These are phyloP conservation scores for Calendula officinalis DNA, from an alignment of 129 eudicot genomes.

Conservation along the genomic window DNA sequence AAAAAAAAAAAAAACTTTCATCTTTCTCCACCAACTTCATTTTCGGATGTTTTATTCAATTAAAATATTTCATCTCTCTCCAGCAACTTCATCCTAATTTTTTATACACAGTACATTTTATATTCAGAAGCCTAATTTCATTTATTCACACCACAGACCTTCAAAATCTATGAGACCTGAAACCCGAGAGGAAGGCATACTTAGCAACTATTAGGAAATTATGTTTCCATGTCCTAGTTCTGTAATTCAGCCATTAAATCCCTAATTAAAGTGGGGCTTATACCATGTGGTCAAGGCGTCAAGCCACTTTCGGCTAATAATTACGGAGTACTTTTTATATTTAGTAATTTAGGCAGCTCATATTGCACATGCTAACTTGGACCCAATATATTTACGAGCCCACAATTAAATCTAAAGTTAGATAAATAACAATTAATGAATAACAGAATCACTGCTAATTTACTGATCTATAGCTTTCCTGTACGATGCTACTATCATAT, in stretches of 20 bases:
- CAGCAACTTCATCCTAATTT: too few relatives aligned
- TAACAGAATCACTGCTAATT: background rate
- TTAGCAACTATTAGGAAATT: background rate
- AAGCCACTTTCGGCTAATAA: constrained; percentile 18
- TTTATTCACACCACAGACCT: too few relatives aligned
- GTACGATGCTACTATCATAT: constrained; percentile 1
- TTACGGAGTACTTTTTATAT: background rate
- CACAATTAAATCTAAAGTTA: background rate
- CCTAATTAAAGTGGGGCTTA: constrained; percentile 4
- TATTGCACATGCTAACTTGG: constrained; percentile 22
- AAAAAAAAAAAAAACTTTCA: too few relatives aligned
- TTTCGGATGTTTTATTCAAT: too few relatives aligned
- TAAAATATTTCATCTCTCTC: too few relatives aligned
- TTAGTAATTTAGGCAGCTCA: constrained; percentile 9
- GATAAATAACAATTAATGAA: background rate
- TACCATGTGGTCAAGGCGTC: constrained; percentile 4
- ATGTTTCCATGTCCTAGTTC: background rate
- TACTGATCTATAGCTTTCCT: background rate
- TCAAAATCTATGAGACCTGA: too few relatives aligned
- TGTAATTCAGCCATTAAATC: too few relatives aligned
- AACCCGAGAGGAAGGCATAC: too few relatives aligned
- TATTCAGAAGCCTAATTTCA: too few relatives aligned
- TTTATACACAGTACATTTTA: too few relatives aligned
- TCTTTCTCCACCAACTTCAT: too few relatives aligned
- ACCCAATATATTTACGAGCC: background rate